Evolutionary conservation across 2,329 filamentous ascomycete genomes (phyloP).

Genomic region (Zymoseptoria pseudotritici): DNA sequence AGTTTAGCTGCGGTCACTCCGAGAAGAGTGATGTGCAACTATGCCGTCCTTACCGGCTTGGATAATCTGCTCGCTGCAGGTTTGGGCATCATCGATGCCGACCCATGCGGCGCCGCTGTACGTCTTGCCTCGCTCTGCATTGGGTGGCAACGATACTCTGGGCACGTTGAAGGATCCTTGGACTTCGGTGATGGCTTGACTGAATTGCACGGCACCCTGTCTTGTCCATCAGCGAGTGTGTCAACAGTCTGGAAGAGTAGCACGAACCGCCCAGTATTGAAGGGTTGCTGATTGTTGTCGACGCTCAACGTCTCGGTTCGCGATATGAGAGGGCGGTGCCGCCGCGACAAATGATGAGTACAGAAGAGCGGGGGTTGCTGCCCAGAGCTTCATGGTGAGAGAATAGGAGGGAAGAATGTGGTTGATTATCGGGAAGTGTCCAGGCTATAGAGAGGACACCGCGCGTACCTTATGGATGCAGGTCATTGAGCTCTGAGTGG

Average conservation of each 20-base stretch:
- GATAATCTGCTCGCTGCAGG: constrained; percentile 34
- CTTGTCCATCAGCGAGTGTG: background rate
- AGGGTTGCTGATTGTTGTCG: background rate
- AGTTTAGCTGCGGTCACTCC: constrained; percentile 32
- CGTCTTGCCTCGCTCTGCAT: constrained; percentile 28
- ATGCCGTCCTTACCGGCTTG: constrained; percentile 23
- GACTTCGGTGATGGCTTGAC: constrained; percentile 46
- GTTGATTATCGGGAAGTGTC: background rate
- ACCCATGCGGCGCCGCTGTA: constrained; percentile 52
- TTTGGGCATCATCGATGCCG: constrained; percentile 56
- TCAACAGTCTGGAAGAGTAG: background rate
- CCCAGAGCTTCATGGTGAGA: background rate
- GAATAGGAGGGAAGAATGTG: background rate
- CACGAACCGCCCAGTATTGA: background rate
- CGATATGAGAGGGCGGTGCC: background rate
- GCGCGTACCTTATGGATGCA: background rate
- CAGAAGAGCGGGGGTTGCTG: background rate
- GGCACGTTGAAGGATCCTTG: constrained; percentile 49
- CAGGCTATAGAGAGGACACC: background rate
- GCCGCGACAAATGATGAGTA: background rate
- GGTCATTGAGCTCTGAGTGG: background rate
- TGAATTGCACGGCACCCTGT: constrained; percentile 47
- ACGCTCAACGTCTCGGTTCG: background rate
- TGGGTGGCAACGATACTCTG: constrained; percentile 37
- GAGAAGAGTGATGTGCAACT: background rate